These are phyloP conservation scores for Alopecurus myosuroides DNA, from an alignment of 176 grass and related monocot genomes.

Conservation along the genomic window DNA sequence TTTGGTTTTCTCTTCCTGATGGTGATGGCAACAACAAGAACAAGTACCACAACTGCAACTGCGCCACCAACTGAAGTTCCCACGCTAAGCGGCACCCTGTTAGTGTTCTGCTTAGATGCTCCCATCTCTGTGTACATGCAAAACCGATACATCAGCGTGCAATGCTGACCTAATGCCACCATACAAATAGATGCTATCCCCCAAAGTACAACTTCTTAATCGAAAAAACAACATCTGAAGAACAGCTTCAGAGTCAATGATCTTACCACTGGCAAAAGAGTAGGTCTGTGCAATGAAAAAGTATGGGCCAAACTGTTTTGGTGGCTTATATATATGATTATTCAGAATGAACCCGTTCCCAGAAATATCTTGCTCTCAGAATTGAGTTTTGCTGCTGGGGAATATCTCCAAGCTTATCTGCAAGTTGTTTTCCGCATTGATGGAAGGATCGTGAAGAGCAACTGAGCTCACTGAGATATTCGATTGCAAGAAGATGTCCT, in stretches of 20 bases:
- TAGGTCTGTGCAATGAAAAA: slow-evolving; percentile 58
- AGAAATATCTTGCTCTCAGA: slow-evolving; percentile 35
- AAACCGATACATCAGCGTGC: not conserved
- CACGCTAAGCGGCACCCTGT: slow-evolving; percentile 39
- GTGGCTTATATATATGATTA: slow-evolving; percentile 72
- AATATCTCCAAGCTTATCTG: slow-evolving; percentile 48
- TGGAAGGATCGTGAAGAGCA: slow-evolving; percentile 36
- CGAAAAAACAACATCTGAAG: not conserved
- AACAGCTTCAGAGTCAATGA: not conserved
- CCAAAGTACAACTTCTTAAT: too few species aligned
- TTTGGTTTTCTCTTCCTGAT: slow-evolving; percentile 29
- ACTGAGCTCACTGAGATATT: slow-evolving; percentile 46
- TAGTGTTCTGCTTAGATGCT: slow-evolving; percentile 5
- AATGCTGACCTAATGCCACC: not conserved
- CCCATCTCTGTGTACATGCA: not conserved
- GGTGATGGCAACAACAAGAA: slow-evolving; percentile 15
- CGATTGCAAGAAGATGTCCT: not conserved
- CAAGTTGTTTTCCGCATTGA: slow-evolving; percentile 47
- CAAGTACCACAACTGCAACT: slow-evolving; percentile 12
- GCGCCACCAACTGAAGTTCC: slow-evolving; percentile 39
- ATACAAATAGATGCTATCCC: too few species aligned
- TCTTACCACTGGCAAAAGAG: slow-evolving; percentile 40
- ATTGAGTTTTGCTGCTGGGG: slow-evolving; percentile 38
- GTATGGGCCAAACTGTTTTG: slow-evolving; percentile 20
- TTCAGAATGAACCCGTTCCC: slow-evolving; percentile 52